Evolutionary conservation across 2,329 filamentous ascomycete genomes (phyloP), one percentile per base, ranked within the genome.

Genomic region (Colletotrichum coccodes): DNA sequence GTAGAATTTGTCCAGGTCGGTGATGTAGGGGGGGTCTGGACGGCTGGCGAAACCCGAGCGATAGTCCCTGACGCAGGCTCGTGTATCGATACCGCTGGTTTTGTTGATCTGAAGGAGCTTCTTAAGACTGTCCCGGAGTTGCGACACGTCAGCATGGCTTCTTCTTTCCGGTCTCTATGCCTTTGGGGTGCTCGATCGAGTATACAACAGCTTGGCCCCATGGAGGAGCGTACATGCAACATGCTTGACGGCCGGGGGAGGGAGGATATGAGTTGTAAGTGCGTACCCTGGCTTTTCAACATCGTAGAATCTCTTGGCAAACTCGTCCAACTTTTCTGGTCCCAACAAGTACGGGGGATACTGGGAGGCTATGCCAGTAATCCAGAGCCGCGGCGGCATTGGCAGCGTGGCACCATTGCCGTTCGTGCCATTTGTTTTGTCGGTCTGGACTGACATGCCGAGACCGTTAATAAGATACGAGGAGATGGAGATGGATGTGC

Each of bases 1-100:
- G 42, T 77, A 80, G 1, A 72, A 54, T 0, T 62, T 56, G 3
- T 77, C 77, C 2, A 79, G 68, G 16, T 77, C 73, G 1, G 74
- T 62, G 46, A 77, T 59, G 36, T 59, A 71, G 18, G 72, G 72
- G 2, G 54, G 28, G 6, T 64, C 50, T 16, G 32, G 14, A 7
- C 54, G 52, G 32, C 52, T 57, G 44, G 49, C 40, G 34, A 64
- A 58, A 0, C 52, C 52, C 16, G 52, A 30, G 0, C 56, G 50
- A 26, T 49, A 44, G n/a, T 50, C 46, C 42, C 34, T 46, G 6
- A 52, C 52, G 4, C 32, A 59, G 46, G 53, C 53, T 23, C 61
- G 61, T 16, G 53, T 52, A 7, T 52, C 36, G 32, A 64, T 59
- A 3, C 61, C 61, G 18, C 53, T 64, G 16, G 11, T 58, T 34